Percentiles rank a stretch among this genome's conserved stretches.
phyloP scores from a whole-genome alignment of 2,329 filamentous ascomycete genomes.

The Escovopsis sp. region DNA sequence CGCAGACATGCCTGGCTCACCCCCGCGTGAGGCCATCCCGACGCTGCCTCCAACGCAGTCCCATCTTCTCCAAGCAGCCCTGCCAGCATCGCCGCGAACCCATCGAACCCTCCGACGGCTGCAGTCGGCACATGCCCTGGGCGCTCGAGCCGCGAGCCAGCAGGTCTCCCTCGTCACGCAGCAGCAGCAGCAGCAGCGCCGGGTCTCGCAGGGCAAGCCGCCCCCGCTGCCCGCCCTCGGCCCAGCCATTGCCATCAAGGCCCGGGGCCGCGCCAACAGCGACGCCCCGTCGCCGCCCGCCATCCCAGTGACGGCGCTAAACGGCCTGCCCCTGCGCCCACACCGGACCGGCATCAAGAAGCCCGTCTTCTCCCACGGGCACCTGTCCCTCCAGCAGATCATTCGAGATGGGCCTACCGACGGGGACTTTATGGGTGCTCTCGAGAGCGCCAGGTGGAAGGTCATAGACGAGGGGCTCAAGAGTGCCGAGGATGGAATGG shows the following conservation, averaged over 20 bases:
- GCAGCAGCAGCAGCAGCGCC: conserved; percentile 25
- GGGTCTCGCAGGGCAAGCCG: conserved; percentile 24
- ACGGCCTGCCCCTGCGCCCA: conserved; percentile 11
- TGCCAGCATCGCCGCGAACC: conserved; percentile 46
- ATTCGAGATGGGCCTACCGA: conserved; percentile 67
- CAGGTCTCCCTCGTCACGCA: conserved; percentile 45
- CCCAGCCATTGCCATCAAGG: conserved; percentile 25
- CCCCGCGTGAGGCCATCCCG: not conserved
- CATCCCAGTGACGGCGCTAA: conserved; percentile 14
- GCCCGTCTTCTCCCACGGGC: conserved; percentile 34
- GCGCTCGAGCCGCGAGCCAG: conserved; percentile 34
- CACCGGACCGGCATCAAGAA: conserved; percentile 27
- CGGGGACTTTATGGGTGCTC: conserved; percentile 49
- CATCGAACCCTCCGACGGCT: conserved; percentile 57
- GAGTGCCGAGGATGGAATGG: conserved; percentile 69
- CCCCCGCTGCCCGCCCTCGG: conserved; percentile 17
- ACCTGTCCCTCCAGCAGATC: conserved; percentile 55
- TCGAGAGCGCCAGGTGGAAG: conserved; percentile 58
- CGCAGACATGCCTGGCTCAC: no score
- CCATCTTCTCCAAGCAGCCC: conserved; percentile 23
- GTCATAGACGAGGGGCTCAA: conserved; percentile 64
- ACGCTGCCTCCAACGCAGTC: not conserved
- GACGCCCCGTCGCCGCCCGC: conserved; percentile 35
- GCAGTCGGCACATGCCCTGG: conserved; percentile 59
- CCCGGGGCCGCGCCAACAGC: conserved; percentile 56